Conservation (phyloP, 2,329 filamentous ascomycete species). For the Cercospora berteroae region DNA sequence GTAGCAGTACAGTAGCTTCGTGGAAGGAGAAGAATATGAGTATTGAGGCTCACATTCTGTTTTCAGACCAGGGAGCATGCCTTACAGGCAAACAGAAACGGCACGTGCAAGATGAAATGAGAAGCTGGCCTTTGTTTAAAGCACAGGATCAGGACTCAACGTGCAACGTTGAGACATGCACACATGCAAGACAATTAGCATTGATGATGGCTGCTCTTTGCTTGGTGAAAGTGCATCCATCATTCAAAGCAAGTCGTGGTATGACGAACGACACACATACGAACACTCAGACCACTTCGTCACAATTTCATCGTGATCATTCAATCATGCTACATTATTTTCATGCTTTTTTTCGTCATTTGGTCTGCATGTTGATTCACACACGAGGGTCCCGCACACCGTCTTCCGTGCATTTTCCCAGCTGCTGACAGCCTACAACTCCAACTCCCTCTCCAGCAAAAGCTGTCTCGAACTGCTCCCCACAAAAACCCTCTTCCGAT, state of each 20-base stretch:
- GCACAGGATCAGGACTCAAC: too few species aligned
- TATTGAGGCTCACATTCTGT: background rate
- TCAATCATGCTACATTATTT: background rate
- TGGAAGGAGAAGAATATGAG: background rate
- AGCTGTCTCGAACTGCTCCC: constrained; percentile 34
- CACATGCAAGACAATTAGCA: too few species aligned
- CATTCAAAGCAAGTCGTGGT: too few species aligned
- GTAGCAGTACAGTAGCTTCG: background rate
- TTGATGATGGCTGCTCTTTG: too few species aligned
- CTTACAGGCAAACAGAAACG: background rate
- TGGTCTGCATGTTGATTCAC: background rate
- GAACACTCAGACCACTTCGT: too few species aligned
- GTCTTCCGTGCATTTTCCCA: background rate
- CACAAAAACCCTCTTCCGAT: constrained; percentile 32
- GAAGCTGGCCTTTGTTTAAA: background rate
- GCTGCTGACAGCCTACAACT: background rate
- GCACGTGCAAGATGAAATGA: background rate
- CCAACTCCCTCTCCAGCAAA: constrained; percentile 14
- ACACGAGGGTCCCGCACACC: background rate
- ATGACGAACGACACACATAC: too few species aligned
- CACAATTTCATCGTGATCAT: background rate
- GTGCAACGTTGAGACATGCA: too few species aligned
- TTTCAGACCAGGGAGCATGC: background rate
- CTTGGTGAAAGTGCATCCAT: too few species aligned
- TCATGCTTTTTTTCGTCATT: background rate